Evolutionary conservation across 2,329 filamentous ascomycete genomes (phyloP).

Genomic region (Alternaria ethzedia): DNA sequence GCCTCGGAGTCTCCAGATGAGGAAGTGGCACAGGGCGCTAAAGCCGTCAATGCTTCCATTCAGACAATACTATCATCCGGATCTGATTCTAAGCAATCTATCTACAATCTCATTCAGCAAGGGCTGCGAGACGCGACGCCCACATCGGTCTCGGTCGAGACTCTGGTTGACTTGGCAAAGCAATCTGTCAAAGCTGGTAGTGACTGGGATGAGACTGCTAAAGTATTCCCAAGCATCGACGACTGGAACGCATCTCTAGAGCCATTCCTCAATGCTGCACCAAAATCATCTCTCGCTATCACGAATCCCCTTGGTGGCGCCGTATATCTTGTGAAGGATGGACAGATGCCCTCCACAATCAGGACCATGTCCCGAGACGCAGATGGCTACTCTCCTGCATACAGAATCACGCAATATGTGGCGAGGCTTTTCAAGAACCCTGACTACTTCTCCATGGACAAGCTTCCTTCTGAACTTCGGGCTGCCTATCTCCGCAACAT

Average conservation of each 20-base stretch:
- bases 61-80: slow-evolving; percentile 47
- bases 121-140: slow-evolving; percentile 56
- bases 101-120: slow-evolving; percentile 60
- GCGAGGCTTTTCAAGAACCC: slow-evolving; percentile 61
- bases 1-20: slow-evolving; percentile 62
- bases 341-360: slow-evolving; percentile 20
- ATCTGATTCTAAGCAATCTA: slow-evolving; percentile 52
- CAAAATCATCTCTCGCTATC: slow-evolving; percentile 72
- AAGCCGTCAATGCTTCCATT: slow-evolving; percentile 46
- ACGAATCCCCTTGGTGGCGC: slow-evolving; percentile 75
- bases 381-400: slow-evolving; percentile 72
- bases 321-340: slow-evolving; percentile 65
- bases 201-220: slow-evolving; percentile 36
- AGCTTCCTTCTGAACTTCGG: slow-evolving; percentile 27
- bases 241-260: slow-evolving; percentile 71
- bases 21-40: slow-evolving; percentile 55
- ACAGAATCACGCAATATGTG: slow-evolving; percentile 77
- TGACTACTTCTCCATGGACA: slow-evolving; percentile 45
- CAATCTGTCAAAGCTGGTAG: slow-evolving; percentile 52
- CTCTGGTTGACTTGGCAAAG: slow-evolving; percentile 61
- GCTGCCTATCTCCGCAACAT: slow-evolving; percentile 56
- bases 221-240: slow-evolving; percentile 68
- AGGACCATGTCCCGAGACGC: slow-evolving; percentile 63
- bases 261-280: slow-evolving; percentile 59
- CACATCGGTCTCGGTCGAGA: slow-evolving; percentile 58